Base-by-base conservation (phyloP, 208 protist species). In the Balamuthia mandrillaris region DNA sequence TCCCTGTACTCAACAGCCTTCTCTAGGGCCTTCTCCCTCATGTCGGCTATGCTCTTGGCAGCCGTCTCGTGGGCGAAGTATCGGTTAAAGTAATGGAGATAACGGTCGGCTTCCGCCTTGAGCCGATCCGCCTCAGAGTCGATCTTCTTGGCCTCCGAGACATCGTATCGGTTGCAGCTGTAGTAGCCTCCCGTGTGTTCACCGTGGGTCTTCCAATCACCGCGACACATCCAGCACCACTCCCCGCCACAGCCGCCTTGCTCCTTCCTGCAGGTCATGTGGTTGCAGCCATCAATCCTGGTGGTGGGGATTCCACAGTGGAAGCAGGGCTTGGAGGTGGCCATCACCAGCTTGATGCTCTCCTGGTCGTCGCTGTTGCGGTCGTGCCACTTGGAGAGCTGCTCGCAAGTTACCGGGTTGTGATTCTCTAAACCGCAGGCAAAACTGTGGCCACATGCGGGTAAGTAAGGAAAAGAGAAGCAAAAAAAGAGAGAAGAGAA, bases 141-240 rank as follows among this genome's bases (percentile, higher is more conserved):
- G 1, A 66, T 24, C n/a, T 90, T 87, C 45, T 87, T 89, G 2
- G 68, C 84, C 16, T 83, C 75, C 0, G 82, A 87, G 7, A 37
- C 54, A 35, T 91, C 88, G 49, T 90, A 91, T 41, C 89, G 90
- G 24, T 91, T 90, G 37, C 89, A 91, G 51, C 42, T 74, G 56
- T 90, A 91, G 84, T 86, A 91, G 60, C 89, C 89, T 29, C 89
- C 89, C 24, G 89, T 91, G 44, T 89, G 87, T 56, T 83, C 56
- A 21, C 89, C 89, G 42, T 91, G 89, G 7, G 52, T 42, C 72
- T 90, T 90, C 89, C 89, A 91, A 35, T 85, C 66, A 31, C 88
- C 87, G 24, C 87, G 58, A 66, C 89, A 91, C 87, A 90, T 88
- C 89, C 89, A 91, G 56, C 89, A 91, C 87, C 86, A 91, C 45